phyloP scores from a whole-genome alignment of 352 stramenopile species.

The Thraustochytrium sp. region DNA sequence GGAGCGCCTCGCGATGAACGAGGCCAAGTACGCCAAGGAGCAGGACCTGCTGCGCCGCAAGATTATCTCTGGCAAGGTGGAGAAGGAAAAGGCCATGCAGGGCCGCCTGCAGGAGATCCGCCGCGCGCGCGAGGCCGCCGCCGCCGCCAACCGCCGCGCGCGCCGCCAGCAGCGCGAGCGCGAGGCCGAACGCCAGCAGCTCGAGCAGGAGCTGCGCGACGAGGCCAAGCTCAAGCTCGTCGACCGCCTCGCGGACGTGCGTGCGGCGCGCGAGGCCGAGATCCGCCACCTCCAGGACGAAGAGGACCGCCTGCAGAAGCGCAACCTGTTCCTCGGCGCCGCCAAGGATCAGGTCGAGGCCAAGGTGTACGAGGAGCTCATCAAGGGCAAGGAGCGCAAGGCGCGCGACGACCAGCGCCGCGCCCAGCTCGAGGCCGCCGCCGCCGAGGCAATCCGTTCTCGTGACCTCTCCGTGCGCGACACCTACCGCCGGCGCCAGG shows the following conservation, averaged over 20 bases:
- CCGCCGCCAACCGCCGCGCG: slow-evolving; percentile 60
- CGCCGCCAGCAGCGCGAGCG: slow-evolving; percentile 57
- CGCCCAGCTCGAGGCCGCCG: slow-evolving; percentile 13
- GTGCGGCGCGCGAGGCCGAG: slow-evolving; percentile 56
- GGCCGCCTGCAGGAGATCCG: slow-evolving; percentile 70
- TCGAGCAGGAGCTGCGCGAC: slow-evolving; percentile 49
- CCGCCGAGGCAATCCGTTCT: neutral
- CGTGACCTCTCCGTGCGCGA: neutral
- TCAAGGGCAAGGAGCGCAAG: slow-evolving; percentile 60
- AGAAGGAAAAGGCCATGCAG: slow-evolving; percentile 67
- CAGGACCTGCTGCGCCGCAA: slow-evolving; percentile 61
- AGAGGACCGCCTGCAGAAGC: slow-evolving; percentile 2
- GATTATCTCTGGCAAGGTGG: slow-evolving; percentile 61
- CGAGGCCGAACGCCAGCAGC: slow-evolving; percentile 57
- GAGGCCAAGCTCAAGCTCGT: slow-evolving; percentile 67
- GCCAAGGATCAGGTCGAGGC: slow-evolving; percentile 73
- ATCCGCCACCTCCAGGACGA: slow-evolving; percentile 40
- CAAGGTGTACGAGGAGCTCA: slow-evolving; percentile 64
- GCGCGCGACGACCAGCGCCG: slow-evolving; percentile 56
- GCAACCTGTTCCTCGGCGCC: slow-evolving; percentile 69
- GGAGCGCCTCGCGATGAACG: slow-evolving; percentile 70
- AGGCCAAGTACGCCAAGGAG: slow-evolving; percentile 63
- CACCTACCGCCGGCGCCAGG: neutral
- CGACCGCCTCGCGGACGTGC: slow-evolving; percentile 64
- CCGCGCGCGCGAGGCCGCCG: slow-evolving; percentile 61